Evolutionary conservation across 306 rosid genomes (phyloP).

Genomic region (Quercus mongolica): DNA sequence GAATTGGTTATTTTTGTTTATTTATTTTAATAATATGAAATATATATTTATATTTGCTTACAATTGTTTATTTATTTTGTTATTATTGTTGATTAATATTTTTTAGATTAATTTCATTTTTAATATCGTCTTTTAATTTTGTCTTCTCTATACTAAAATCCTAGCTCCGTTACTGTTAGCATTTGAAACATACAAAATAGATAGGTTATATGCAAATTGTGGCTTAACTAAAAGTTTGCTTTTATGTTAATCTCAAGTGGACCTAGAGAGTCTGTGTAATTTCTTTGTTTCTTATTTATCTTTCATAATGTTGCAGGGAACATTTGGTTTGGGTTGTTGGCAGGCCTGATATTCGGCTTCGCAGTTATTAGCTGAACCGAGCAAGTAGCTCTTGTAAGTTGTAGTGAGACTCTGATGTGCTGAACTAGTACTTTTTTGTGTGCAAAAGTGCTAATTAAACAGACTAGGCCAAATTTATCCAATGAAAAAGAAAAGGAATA

Average conservation of each 20-base stretch:
- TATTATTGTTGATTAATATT: no score
- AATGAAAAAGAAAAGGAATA: conserved; percentile 17
- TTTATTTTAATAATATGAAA: no score
- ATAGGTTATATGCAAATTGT: not conserved
- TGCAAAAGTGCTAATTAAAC: not conserved
- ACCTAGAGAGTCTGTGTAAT: not conserved
- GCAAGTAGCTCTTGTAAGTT: not conserved
- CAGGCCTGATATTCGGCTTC: not conserved
- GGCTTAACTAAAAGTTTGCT: not conserved
- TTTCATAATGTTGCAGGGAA: conserved; percentile 25
- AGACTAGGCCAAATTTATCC: not conserved
- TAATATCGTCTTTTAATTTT: no score
- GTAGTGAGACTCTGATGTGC: not conserved
- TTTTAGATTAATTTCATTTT: no score
- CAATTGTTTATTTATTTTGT: no score
- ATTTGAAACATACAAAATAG: no score
- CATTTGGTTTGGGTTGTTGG: conserved; percentile 15
- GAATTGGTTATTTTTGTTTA: no score
- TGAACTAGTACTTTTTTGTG: not conserved
- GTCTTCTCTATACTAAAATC: no score
- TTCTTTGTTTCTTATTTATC: not conserved
- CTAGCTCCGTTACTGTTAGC: no score
- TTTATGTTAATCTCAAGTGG: not conserved
- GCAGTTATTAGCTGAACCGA: not conserved
- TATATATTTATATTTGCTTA: no score